phyloP scores from a whole-genome alignment of 345 rosid species.

The Populus alba region DNA sequence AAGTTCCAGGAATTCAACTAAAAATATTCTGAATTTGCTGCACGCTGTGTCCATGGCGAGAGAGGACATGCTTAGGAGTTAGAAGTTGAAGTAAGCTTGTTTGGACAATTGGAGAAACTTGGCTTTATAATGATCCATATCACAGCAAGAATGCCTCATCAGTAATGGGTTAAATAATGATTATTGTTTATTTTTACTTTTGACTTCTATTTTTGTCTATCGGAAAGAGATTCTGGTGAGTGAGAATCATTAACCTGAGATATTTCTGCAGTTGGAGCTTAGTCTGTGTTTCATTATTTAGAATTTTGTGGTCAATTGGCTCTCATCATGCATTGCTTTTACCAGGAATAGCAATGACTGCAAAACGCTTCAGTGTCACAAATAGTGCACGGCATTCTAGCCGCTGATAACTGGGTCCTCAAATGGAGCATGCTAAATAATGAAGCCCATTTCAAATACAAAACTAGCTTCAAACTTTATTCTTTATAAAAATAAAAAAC shows the following conservation, averaged over 20 bases:
- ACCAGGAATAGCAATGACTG: background rate
- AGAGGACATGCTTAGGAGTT: background rate
- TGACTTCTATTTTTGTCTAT: background rate
- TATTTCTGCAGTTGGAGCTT: background rate
- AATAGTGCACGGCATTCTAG: too few relatives aligned
- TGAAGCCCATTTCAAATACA: background rate
- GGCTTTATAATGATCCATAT: background rate
- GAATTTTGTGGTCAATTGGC: background rate
- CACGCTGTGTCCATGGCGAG: background rate
- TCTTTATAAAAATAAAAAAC: background rate
- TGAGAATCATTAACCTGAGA: background rate
- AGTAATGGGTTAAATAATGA: background rate
- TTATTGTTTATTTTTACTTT: too few relatives aligned
- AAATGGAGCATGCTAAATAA: too few relatives aligned
- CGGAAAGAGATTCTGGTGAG: background rate
- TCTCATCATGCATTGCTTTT: background rate
- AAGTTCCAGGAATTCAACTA: background rate
- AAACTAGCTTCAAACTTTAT: background rate
- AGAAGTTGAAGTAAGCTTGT: background rate
- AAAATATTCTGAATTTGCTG: background rate
- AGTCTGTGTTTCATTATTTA: background rate
- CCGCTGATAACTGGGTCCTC: too few relatives aligned
- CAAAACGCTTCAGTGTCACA: too few relatives aligned
- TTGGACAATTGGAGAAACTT: background rate
- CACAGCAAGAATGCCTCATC: background rate